Percentiles rank a stretch among this genome's conserved stretches.
phyloP scores from a whole-genome alignment of 805 yeast species.

The Maudiozyma turicensis region DNA sequence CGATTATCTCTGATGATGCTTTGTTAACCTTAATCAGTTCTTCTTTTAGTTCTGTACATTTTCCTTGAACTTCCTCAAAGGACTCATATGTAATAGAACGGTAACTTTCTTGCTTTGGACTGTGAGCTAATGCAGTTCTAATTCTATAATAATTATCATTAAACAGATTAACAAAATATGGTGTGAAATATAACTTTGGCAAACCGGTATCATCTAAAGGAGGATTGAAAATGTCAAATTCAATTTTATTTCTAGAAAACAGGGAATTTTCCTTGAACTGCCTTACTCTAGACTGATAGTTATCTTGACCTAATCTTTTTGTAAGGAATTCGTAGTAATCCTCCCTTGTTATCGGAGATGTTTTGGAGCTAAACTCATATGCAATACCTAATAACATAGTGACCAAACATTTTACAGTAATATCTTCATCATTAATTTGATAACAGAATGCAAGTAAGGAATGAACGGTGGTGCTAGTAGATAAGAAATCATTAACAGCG shows the following conservation, averaged over 20 bases:
- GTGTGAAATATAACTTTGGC: conserved; percentile 70
- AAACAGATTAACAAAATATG: conserved; percentile 51
- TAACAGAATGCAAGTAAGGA: conserved; percentile 59
- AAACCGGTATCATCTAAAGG: conserved; percentile 73
- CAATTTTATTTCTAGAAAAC: conserved; percentile 46
- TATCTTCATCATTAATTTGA: conserved; percentile 40
- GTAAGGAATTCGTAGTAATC: conserved; percentile 54
- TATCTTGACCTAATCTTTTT: conserved; percentile 71
- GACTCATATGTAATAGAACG: conserved; percentile 52
- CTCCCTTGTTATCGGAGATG: conserved; percentile 44
- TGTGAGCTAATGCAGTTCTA: conserved; percentile 58
- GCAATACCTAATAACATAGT: conserved; percentile 62
- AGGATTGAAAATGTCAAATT: conserved; percentile 39
- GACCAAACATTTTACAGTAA: conserved; percentile 62
- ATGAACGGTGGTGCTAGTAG: conserved; percentile 55
- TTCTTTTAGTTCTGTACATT: conserved; percentile 27
- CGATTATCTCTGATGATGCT: conserved; percentile 16
- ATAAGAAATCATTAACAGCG: conserved; percentile 67
- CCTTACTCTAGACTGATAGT: conserved; percentile 60
- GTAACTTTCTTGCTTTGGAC: conserved; percentile 65
- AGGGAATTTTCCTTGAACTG: conserved; percentile 54
- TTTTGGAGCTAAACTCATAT: conserved; percentile 69
- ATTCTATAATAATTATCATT: conserved; percentile 64
- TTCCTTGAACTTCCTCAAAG: conserved; percentile 33
- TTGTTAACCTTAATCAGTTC: conserved; percentile 27